phyloP scores from a whole-genome alignment of 768 basidiomycete genomes.

The Panaeolus cyanescens region DNA sequence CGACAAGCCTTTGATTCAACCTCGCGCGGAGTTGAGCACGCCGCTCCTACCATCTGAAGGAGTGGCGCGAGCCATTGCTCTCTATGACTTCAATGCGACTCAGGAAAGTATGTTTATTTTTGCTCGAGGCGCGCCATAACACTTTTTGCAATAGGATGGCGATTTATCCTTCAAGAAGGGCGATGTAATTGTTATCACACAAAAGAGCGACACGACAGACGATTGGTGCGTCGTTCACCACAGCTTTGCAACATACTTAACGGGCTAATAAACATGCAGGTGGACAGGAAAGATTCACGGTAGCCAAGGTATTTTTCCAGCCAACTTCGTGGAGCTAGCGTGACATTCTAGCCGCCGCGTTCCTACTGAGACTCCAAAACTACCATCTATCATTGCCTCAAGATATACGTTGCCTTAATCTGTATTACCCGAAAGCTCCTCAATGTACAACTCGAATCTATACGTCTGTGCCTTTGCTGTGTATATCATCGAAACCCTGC shows the following conservation, averaged over 20 bases:
- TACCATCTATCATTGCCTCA: too few relatives aligned
- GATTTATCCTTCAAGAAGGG: slow-evolving; percentile 79
- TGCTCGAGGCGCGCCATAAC: neutral
- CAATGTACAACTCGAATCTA: neutral
- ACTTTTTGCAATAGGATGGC: slow-evolving; percentile 47
- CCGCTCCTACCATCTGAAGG: slow-evolving; percentile 59
- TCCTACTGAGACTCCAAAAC: too few relatives aligned
- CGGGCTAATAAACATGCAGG: slow-evolving; percentile 37
- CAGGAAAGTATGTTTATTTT: slow-evolving; percentile 47
- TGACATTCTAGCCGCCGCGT: slow-evolving; percentile 22
- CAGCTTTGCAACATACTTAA: neutral
- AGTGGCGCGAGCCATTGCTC: slow-evolving; percentile 70
- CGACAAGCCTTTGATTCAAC: slow-evolving; percentile 31
- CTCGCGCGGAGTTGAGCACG: slow-evolving; percentile 50
- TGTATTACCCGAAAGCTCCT: too few relatives aligned
- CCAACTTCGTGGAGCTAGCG: slow-evolving; percentile 78
- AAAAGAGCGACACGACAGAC: slow-evolving; percentile 71
- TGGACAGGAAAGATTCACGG: slow-evolving; percentile 74
- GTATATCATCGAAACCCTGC: neutral
- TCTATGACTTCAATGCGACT: slow-evolving; percentile 73
- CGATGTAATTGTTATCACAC: slow-evolving; percentile 67
- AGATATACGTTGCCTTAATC: too few relatives aligned
- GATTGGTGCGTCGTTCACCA: slow-evolving; percentile 58
- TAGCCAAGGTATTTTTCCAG: slow-evolving; percentile 73
- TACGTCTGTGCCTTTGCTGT: neutral